Evolutionary conservation across 1,284 basidiomycete genomes (phyloP), one percentile per base, ranked within the genome.

Genomic region (Coniferiporia sulphurascens): DNA sequence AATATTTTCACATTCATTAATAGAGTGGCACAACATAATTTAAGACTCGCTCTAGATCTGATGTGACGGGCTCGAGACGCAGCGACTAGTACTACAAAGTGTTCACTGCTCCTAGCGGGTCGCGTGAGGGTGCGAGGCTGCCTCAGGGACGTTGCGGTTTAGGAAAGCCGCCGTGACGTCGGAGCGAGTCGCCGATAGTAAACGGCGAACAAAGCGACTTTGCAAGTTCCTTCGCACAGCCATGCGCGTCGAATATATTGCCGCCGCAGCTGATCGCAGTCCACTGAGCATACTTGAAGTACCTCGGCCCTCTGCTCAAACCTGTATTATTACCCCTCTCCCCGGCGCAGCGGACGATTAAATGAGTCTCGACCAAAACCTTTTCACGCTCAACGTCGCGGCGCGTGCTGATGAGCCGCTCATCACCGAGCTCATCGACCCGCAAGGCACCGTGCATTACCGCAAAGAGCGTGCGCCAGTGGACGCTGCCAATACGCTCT

Each of bases 301-400:
- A 27, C 27, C 5, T 2, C 27, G 5, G 27, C 27, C 27, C 27
- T 27, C 27, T 5, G 27, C 27, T 27, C 27, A 27, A 27, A 27
- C 27, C 5, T 27, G 27, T 27, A 27, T 5, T 27, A 27, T 27
- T 27, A 27, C 27, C 27, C 27, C 27, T 27, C 27, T 27, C 27
- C 27, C 27, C 27, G 27, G 27, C 27, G 27, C 27, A 27, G 27
- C 27, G 27, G 35, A 27, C 21, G n/a, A n/a, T n/a, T 27, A 27
- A n/a, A 90, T 90, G 88, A 89, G 85, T 65, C 75, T 91, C 52
- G 88, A 90, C 68, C 80, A 88, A 70, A 91, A 91, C 69, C 76
- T 92, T 5, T 92, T 91, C 73, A 91, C 89, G 2, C 81, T 92
- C 55, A 73, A 79, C 63, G 72, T 91, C 59, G 78, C 78, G 0